Percentiles rank a stretch among this genome's conserved stretches.
Evolutionary conservation across 305 asterid species (phyloP).

Genomic region (Striga hermonthica): DNA sequence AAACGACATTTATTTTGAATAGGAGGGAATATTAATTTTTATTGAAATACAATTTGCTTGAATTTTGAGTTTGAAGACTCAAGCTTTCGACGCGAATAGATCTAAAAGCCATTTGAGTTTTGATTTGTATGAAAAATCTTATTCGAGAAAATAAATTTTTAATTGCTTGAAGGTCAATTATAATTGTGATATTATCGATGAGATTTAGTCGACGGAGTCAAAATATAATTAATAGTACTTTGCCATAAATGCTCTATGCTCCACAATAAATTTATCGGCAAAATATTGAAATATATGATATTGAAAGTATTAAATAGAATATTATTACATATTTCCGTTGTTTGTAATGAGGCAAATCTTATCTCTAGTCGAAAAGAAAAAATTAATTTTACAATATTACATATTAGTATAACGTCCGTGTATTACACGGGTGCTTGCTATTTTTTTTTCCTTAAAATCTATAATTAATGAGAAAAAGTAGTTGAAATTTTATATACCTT

Average conservation of each 20-base stretch:
- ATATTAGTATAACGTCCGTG: too few species aligned
- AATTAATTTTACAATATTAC: too few species aligned
- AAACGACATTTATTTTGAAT: too few species aligned
- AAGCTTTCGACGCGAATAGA: neutral
- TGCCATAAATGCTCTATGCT: neutral
- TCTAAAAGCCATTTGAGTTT: neutral
- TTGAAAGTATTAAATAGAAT: neutral
- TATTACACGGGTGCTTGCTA: too few species aligned
- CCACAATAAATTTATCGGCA: neutral
- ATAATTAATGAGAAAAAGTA: too few species aligned
- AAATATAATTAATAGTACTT: constrained; percentile 8
- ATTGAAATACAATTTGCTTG: neutral
- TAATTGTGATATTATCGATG: neutral
- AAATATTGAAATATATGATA: neutral
- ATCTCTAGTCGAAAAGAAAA: neutral
- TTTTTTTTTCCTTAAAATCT: too few species aligned
- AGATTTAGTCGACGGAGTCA: neutral
- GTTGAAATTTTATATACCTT: too few species aligned
- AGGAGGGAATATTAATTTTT: too few species aligned
- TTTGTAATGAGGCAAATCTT: neutral
- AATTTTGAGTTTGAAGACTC: neutral
- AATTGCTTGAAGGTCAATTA: neutral
- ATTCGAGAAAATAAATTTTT: neutral
- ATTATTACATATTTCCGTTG: neutral
- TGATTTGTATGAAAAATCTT: neutral